Base-by-base conservation (phyloP, 306 rosid genomes). In the Canavalia gladiata region DNA sequence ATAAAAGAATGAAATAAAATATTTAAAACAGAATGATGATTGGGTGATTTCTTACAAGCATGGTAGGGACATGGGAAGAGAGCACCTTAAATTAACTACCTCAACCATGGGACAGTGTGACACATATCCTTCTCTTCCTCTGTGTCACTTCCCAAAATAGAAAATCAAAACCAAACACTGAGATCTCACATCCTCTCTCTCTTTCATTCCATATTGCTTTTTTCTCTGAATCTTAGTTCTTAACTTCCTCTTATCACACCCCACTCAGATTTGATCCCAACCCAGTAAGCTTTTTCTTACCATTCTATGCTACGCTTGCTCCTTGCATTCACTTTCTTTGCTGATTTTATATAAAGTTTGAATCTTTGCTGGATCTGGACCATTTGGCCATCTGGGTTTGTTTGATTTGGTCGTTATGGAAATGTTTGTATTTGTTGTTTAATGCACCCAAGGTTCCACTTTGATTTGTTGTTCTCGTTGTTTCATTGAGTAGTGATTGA, bases 81-180 rank as follows among this genome's bases (percentile, higher is more conserved):
- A 43, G 8, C 57, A 29, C 74, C 74, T 76, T 64, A 78, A 77
- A 60, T 76, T 77, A 83, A 83, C 80, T 12, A 83, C 78, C 82
- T 76, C 59, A 43, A 72, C 80, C 2, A 49, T 59, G 81, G 76
- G 73, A 67, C 81, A 79, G 5, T 50, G 81, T 51, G 83, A 83
- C 86, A 74, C 84, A 74, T 73, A 55, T 75, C 66, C 55, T 31
- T 66, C 34, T 9, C 4, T 28, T 56, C 4, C 41, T 60, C 34
- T 25, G 25, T 71, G 1, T 18, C 84, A 67, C 77, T 84, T 55
- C 84, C 76, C 54, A 49, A 84, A 79, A 78, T 84, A 84, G 87
- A 65, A 67, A n/a, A 54, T 73, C 59, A 28, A 46, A 66, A 64
- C 52, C 56, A 31, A 30, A 73, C 73, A 58, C 81, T 67, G 63